Evolutionary conservation across 2,329 filamentous ascomycete genomes (phyloP).

Genomic region (Scytalidium lignicola): DNA sequence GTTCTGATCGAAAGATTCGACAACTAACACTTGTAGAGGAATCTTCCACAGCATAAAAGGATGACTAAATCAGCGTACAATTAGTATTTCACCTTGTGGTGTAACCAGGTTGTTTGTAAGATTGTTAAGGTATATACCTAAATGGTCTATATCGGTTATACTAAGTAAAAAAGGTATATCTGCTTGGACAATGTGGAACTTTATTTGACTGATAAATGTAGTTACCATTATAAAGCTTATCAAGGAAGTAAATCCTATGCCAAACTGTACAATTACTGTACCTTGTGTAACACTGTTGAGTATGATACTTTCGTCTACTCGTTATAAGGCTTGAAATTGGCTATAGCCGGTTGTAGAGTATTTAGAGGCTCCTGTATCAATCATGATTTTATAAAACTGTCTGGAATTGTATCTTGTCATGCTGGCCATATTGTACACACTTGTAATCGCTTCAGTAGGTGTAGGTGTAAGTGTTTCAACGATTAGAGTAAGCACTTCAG

Average conservation of each 20-base stretch:
- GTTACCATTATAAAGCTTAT: slow-evolving; percentile 1
- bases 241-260: neutral
- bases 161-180: slow-evolving; percentile 6
- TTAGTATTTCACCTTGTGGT: neutral
- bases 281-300: neutral
- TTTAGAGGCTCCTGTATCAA: neutral
- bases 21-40: neutral
- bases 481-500: too few relatives aligned
- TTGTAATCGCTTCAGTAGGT: too few relatives aligned
- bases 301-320: neutral
- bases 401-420: neutral
- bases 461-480: neutral
- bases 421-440: neutral
- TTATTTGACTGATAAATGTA: neutral
- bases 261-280: slow-evolving; percentile 3
- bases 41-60: slow-evolving; percentile 2
- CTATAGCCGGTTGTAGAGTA: slow-evolving; percentile 1
- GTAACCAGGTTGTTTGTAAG: neutral
- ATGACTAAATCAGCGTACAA: neutral
- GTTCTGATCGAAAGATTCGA: neutral
- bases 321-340: neutral
- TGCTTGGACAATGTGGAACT: slow-evolving; percentile 2
- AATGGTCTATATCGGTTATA: slow-evolving; percentile 4
- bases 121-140: slow-evolving; percentile 5
- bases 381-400: neutral